Percentiles rank a stretch among this genome's conserved stretches.
Evolutionary conservation across 495 filamentous ascomycete genomes (phyloP).

Genomic region (Penicillium parvum): DNA sequence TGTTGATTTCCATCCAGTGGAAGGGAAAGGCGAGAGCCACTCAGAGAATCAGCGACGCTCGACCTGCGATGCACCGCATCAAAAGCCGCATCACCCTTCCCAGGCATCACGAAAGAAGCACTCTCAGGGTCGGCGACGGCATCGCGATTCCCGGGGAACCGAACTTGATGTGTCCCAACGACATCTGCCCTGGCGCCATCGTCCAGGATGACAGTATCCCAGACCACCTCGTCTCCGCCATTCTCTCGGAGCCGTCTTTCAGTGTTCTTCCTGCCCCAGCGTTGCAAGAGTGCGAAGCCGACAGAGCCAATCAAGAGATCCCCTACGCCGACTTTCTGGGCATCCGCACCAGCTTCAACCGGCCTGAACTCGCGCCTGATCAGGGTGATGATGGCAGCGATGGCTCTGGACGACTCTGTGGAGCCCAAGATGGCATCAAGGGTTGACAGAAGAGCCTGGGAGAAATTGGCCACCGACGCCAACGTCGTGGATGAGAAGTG

Average conservation of each 20-base stretch:
- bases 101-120: slow-evolving; percentile 39
- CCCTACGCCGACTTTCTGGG: slow-evolving; percentile 59
- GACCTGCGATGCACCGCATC: slow-evolving; percentile 44
- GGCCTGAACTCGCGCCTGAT: slow-evolving; percentile 68
- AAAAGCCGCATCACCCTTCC: slow-evolving; percentile 38
- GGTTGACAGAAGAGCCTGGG: slow-evolving; percentile 60
- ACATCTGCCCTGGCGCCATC: slow-evolving; percentile 60
- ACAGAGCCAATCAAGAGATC: slow-evolving; percentile 65
- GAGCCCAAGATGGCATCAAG: slow-evolving; percentile 73
- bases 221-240: slow-evolving; percentile 59
- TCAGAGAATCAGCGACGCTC: slow-evolving; percentile 18
- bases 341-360: slow-evolving; percentile 51
- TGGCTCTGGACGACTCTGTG: slow-evolving; percentile 75
- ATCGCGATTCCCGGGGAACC: slow-evolving; percentile 17
- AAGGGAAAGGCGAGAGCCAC: slow-evolving; percentile 24
- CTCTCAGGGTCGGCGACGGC: slow-evolving; percentile 16
- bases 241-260: slow-evolving; percentile 50
- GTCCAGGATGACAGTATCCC: slow-evolving; percentile 75
- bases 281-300: slow-evolving; percentile 68
- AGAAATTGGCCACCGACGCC: slow-evolving; percentile 55
- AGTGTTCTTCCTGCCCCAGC: slow-evolving; percentile 58
- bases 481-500: slow-evolving; percentile 62
- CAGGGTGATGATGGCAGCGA: slow-evolving; percentile 70
- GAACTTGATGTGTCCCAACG: slow-evolving; percentile 37
- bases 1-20: slow-evolving; percentile 31